Conservation (phyloP, 495 filamentous ascomycete genomes). For the Tuber microsphaerosporum region DNA sequence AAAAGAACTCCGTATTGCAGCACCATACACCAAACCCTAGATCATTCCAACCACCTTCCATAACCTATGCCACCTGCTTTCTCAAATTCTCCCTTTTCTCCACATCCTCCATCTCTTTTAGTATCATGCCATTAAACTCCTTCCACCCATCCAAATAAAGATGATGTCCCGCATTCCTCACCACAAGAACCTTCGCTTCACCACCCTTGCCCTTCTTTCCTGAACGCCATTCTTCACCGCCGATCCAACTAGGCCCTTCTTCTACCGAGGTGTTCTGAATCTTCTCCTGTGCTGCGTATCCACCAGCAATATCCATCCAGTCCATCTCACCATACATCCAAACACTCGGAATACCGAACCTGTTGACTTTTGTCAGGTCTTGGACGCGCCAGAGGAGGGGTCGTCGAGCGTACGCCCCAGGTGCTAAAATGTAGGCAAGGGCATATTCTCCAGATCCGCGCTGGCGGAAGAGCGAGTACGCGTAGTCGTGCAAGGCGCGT, state of each 20-base stretch:
- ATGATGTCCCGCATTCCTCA: slow-evolving; percentile 82
- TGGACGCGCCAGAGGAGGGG: slow-evolving; percentile 81
- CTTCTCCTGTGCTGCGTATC: slow-evolving; percentile 71
- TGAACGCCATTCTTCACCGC: slow-evolving; percentile 58
- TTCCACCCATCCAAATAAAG: slow-evolving; percentile 84
- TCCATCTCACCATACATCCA: slow-evolving; percentile 95
- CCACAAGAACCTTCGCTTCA: slow-evolving; percentile 73
- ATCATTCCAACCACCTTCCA: not conserved
- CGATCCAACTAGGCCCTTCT: slow-evolving; percentile 52
- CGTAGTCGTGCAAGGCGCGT: slow-evolving; percentile 79
- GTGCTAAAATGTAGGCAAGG: slow-evolving; percentile 83
- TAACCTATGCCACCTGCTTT: not conserved
- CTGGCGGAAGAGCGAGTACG: slow-evolving; percentile 89
- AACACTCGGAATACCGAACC: slow-evolving; percentile 74
- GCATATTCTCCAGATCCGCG: slow-evolving; percentile 92
- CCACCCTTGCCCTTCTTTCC: slow-evolving; percentile 56
- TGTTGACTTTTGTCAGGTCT: slow-evolving; percentile 58
- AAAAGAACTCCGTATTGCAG: not conserved
- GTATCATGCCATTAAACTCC: slow-evolving; percentile 75
- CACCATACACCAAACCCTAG: not conserved
- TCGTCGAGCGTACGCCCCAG: slow-evolving; percentile 82
- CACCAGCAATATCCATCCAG: slow-evolving; percentile 95
- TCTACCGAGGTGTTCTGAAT: slow-evolving; percentile 51
- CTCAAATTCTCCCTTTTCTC: slow-evolving; percentile 43
- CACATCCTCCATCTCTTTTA: slow-evolving; percentile 73